Evolutionary conservation across 1,284 basidiomycete genomes (phyloP), one percentile per base, ranked within the genome.

Genomic region (Papiliotrema laurentii): DNA sequence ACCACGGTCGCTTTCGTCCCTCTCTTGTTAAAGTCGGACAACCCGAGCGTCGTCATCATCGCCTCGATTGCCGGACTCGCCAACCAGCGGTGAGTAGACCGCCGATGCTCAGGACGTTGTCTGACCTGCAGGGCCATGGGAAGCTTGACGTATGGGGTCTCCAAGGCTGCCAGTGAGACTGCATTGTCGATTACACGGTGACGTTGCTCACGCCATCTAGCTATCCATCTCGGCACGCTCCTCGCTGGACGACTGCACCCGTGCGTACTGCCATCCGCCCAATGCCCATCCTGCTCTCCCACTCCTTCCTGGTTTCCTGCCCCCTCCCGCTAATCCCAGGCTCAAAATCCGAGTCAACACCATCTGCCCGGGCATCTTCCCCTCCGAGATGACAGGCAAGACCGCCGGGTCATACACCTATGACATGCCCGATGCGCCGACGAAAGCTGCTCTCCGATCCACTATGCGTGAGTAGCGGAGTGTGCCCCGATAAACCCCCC

Each of bases 301-400:
- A n/a, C n/a, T n/a, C n/a, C n/a, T n/a, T n/a, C n/a, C n/a, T n/a
- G n/a, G n/a, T n/a, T n/a, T n/a, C n/a, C n/a, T n/a, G n/a, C n/a
- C n/a, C n/a, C 14, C 10, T 5, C 35, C 21, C 24, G 5, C 28
- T 9, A 40, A 11, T 10, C 22, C 13, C 39, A 63, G 63, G n/a
- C 53, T 60, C 50, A 69, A 66, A 49, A 68, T 70, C 54, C 64
- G 68, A 24, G 68, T 71, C 34, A 69, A 71, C 58, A 60, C 60
- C 44, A 61, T 66, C 50, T 57, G 51, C 43, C 63, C 64, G 3
- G 68, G 68, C 7, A 60, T 71, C 42, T 71, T 69, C 59, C 63
- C 59, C 2, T 61, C 60, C 5, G 66, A 69, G 48, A 71, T 71
- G 68, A 71, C 68, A 2, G 64, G 61, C 19, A 47, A 50, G 19